Percentiles rank a stretch among this genome's conserved stretches.
Conservation (phyloP, 495 filamentous ascomycete species). For the Darksidea phi region DNA sequence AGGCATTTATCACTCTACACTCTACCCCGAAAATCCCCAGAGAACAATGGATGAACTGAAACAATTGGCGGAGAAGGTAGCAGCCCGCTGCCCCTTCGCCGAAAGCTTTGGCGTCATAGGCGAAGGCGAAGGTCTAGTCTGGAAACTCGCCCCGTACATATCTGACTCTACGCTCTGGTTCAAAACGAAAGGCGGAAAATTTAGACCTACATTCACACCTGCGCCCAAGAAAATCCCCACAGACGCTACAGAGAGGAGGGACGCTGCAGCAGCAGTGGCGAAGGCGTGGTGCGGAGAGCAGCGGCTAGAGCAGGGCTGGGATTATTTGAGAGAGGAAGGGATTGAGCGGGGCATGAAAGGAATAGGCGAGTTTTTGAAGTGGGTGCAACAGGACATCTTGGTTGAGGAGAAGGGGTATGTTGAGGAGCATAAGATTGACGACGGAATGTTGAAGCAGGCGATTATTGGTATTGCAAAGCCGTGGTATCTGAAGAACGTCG, state of each 20-base stretch:
- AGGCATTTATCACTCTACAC: slow-evolving; percentile 28
- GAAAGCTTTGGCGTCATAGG: slow-evolving; percentile 37
- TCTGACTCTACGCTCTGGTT: slow-evolving; percentile 35
- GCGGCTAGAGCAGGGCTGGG: slow-evolving; percentile 42
- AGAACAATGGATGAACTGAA: slow-evolving; percentile 24
- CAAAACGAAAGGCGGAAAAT: slow-evolving; percentile 41
- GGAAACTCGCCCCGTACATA: slow-evolving; percentile 39
- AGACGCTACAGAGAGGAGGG: slow-evolving; percentile 6
- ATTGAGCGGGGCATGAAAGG: slow-evolving; percentile 14
- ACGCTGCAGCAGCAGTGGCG: slow-evolving; percentile 30
- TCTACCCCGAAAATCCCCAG: slow-evolving; percentile 30
- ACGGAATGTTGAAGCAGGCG: slow-evolving; percentile 13
- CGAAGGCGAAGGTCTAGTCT: slow-evolving; percentile 45
- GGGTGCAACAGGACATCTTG: slow-evolving; percentile 20
- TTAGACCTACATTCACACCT: slow-evolving; percentile 27
- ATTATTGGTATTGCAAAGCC: slow-evolving; percentile 24
- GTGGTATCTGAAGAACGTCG: slow-evolving; percentile 15
- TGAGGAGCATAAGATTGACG: slow-evolving; percentile 12
- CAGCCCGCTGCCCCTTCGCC: slow-evolving; percentile 40
- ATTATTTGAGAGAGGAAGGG: slow-evolving; percentile 36
- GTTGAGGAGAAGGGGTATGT: slow-evolving; percentile 25
- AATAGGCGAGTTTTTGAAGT: slow-evolving; percentile 21
- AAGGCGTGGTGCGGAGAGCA: slow-evolving; percentile 22
- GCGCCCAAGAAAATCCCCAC: slow-evolving; percentile 21
- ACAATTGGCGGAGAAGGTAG: slow-evolving; percentile 34